phyloP scores from a whole-genome alignment of 2,329 filamentous ascomycete genomes.

The Pyrenophora graminea region DNA sequence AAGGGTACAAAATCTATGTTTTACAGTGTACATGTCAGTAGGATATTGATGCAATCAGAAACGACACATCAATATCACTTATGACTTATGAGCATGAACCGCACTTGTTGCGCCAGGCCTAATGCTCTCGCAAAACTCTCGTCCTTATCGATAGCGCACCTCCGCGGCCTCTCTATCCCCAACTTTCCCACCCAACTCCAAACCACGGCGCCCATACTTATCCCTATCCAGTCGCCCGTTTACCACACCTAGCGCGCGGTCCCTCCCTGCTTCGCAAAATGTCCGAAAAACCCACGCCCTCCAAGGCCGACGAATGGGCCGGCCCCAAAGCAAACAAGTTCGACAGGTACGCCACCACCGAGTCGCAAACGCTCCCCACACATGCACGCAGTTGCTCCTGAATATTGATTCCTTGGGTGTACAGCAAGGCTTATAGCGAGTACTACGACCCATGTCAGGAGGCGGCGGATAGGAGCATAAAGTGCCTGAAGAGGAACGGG shows the following conservation, averaged over 20 bases:
- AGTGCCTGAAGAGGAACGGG: conserved; percentile 84
- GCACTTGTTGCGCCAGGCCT: too few species aligned
- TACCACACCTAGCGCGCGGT: too few species aligned
- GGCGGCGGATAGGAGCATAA: conserved; percentile 80
- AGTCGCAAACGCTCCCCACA: not conserved
- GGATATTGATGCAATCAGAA: too few species aligned
- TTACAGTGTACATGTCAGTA: too few species aligned
- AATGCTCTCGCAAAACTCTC: not conserved
- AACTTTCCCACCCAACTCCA: not conserved
- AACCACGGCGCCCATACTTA: not conserved
- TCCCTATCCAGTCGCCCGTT: not conserved
- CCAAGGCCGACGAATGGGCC: conserved; percentile 29
- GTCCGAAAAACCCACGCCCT: conserved; percentile 14
- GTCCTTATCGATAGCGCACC: conserved; percentile 19
- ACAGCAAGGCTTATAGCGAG: conserved; percentile 83
- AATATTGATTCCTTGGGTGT: conserved; percentile 10
- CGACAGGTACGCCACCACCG: conserved; percentile 41
- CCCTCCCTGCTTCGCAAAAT: not conserved
- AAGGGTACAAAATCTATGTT: too few species aligned
- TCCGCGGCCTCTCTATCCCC: conserved; percentile 5
- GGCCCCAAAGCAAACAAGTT: conserved; percentile 45
- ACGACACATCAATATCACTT: too few species aligned
- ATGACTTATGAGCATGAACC: too few species aligned
- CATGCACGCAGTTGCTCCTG: not conserved
- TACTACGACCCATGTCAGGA: conserved; percentile 97